Evolutionary conservation across 225 moss, liverwort and hornwort genomes (phyloP).

Genomic region (Pleurozium schreberi): DNA sequence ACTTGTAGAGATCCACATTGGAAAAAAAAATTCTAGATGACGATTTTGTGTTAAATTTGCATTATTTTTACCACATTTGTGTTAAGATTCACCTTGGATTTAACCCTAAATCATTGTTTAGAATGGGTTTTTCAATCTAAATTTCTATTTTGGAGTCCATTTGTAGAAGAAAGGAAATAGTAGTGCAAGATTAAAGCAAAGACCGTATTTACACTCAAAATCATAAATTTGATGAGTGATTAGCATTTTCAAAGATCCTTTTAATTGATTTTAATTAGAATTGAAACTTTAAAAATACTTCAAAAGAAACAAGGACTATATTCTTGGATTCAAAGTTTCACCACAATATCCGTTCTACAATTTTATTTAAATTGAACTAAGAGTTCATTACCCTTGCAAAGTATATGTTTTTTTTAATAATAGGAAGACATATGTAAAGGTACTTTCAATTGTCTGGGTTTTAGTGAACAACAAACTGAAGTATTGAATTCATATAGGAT

Average conservation of each 20-base stretch:
- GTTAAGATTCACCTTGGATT: too few relatives aligned
- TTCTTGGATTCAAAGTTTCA: neutral
- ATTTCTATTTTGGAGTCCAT: too few relatives aligned
- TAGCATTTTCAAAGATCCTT: accelerated
- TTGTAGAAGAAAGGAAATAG: neutral
- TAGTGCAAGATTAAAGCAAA: neutral
- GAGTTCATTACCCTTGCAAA: neutral
- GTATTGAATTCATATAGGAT: neutral
- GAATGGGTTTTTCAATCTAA: too few relatives aligned
- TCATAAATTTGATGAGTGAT: neutral
- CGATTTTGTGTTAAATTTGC: too few relatives aligned
- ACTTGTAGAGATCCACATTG: too few relatives aligned
- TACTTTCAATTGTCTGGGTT: neutral
- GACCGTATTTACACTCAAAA: neutral
- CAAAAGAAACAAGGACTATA: neutral
- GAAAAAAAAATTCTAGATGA: too few relatives aligned
- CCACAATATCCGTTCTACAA: neutral
- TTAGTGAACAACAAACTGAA: neutral
- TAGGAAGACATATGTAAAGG: neutral
- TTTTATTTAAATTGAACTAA: neutral
- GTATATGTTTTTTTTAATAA: neutral
- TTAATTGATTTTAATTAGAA: neutral
- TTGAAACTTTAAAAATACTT: too few relatives aligned
- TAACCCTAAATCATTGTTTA: too few relatives aligned
- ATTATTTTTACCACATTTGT: too few relatives aligned